phyloP scores from a whole-genome alignment of 257 asterid genomes.

The Capsicum chinense region DNA sequence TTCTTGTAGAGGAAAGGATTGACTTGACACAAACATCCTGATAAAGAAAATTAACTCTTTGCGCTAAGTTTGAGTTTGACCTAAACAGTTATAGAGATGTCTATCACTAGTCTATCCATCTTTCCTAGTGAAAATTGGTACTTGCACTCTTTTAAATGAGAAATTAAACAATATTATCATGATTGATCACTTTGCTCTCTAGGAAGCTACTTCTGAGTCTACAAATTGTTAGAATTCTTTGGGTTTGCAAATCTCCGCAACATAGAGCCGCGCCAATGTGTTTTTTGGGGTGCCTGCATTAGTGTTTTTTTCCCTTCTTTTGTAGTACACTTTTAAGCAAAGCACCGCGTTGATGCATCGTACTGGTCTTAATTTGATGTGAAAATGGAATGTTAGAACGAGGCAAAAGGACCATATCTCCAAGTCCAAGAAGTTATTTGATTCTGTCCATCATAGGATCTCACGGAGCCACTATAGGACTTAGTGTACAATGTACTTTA shows the following conservation, averaged over 20 bases:
- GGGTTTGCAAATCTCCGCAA: not conserved
- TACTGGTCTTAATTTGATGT: slow-evolving; percentile 1
- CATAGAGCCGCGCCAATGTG: not conserved
- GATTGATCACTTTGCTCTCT: not conserved
- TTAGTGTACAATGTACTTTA: not conserved
- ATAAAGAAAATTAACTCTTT: not conserved
- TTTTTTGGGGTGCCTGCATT: not conserved
- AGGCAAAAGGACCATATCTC: not conserved
- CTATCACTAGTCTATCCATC: not conserved
- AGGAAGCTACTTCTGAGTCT: not conserved
- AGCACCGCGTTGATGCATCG: not conserved
- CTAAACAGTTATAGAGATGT: not conserved
- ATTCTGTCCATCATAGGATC: not conserved
- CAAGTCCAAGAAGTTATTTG: not conserved
- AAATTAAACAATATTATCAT: not conserved
- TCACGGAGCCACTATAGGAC: not conserved
- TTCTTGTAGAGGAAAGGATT: slow-evolving; percentile 3
- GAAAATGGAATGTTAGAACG: slow-evolving; percentile 11
- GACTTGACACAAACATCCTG: not conserved
- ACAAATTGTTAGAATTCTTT: not conserved
- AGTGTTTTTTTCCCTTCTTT: not conserved
- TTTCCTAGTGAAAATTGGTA: not conserved
- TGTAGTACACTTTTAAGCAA: not conserved
- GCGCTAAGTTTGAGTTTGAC: not conserved
- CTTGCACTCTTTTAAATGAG: not conserved